These are phyloP conservation scores for Lodderomyces orthopsilosis DNA, from an alignment of 1,139 yeast species.

Conservation along the genomic window DNA sequence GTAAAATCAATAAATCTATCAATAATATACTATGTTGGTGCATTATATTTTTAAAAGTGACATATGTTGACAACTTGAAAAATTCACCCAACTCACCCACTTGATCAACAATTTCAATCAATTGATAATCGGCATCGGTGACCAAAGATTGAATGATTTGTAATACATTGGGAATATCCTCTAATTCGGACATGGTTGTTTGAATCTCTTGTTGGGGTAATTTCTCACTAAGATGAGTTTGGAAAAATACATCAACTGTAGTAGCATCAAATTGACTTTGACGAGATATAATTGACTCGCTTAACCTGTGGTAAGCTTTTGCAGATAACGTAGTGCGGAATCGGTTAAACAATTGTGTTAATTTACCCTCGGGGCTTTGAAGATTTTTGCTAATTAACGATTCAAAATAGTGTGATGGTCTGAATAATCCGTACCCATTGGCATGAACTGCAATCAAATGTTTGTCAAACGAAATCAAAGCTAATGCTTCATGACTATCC, in stretches of 20 bases:
- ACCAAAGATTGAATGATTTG: conserved; percentile 25
- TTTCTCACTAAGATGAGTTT: conserved; percentile 22
- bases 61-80: conserved; percentile 22
- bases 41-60: conserved; percentile 27
- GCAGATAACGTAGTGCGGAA: conserved; percentile 25
- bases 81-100: conserved; percentile 17
- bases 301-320: conserved; percentile 25
- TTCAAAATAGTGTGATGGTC: conserved; percentile 37
- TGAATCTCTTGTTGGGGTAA: conserved; percentile 24
- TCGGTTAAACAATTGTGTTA: conserved; percentile 22
- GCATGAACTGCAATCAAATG: conserved; percentile 25
- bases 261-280: conserved; percentile 4
- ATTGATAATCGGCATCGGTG: conserved; percentile 15
- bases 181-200: conserved; percentile 21
- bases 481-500: conserved; percentile 51
- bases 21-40: conserved; percentile 25
- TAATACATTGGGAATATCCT: conserved; percentile 24
- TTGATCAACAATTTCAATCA: conserved; percentile 6
- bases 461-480: conserved; percentile 13
- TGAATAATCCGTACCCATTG: conserved; percentile 33
- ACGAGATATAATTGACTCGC: conserved; percentile 16
- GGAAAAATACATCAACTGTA: conserved; percentile 21
- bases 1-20: conserved; percentile 24
- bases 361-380: conserved; percentile 17
- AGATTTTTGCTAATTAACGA: conserved; percentile 16